Percentiles rank a stretch among this genome's conserved stretches.
Conservation (phyloP, 306 rosid genomes). For the Cicer pinnatifidum region DNA sequence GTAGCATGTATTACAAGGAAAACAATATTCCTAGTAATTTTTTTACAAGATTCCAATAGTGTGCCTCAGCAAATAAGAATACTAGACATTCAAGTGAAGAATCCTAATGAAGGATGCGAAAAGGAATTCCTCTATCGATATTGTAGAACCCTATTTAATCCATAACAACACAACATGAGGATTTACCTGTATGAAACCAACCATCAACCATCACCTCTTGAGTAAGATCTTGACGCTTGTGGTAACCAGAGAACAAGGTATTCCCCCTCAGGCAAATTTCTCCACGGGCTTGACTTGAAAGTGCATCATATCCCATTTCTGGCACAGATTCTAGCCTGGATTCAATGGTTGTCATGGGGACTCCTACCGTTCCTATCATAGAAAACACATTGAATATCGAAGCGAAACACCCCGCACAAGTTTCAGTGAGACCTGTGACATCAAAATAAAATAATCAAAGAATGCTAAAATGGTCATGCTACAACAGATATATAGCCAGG, state of each 20-base stretch:
- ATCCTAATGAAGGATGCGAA: constrained; percentile 4
- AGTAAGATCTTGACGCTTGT: constrained; percentile 82
- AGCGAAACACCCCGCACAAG: constrained; percentile 81
- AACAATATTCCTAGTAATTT: background rate
- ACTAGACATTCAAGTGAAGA: background rate
- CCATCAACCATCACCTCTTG: constrained; percentile 77
- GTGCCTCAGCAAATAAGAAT: too few relatives aligned
- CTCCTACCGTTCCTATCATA: constrained; percentile 93
- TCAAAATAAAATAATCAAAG: background rate
- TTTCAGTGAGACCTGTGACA: constrained; percentile 82
- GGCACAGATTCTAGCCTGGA: constrained; percentile 84
- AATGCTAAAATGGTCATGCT: background rate
- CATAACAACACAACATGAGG: constrained; percentile 8
- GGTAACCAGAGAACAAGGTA: constrained; percentile 89
- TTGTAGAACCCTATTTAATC: background rate
- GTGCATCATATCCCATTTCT: constrained; percentile 77
- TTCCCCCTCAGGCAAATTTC: constrained; percentile 89
- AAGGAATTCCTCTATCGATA: constrained; percentile 8
- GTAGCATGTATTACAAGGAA: background rate
- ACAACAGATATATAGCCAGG: background rate
- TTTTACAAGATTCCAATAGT: too few relatives aligned
- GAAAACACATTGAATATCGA: constrained; percentile 70
- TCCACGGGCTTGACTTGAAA: constrained; percentile 75
- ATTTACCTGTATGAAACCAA: constrained; percentile 97
- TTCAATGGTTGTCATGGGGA: constrained; percentile 85